A percentile compares a stretch with the other conserved stretches of the same genome.
phyloP scores from a whole-genome alignment of 306 rosid genomes.

The Leucaena leucocephala region DNA sequence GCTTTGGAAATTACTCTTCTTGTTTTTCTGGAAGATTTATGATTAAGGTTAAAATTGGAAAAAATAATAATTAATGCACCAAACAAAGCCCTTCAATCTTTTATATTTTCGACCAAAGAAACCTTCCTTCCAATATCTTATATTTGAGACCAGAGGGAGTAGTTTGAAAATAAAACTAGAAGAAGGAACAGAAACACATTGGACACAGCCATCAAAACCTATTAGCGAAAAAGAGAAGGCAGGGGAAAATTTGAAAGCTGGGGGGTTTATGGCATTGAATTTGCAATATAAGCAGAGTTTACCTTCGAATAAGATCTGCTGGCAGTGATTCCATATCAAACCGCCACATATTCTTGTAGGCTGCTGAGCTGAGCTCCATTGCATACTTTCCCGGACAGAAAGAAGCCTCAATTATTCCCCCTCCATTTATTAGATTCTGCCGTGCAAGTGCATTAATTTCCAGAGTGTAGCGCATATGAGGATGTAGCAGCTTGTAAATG shows the following conservation, averaged over 20 bases:
- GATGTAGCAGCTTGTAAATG: slow-evolving; percentile 82
- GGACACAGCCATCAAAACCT: not conserved
- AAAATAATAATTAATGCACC: not conserved
- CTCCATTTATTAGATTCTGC: slow-evolving; percentile 86
- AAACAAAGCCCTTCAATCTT: not conserved
- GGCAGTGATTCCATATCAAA: slow-evolving; percentile 94
- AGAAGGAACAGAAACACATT: too few relatives aligned
- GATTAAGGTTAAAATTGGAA: not conserved
- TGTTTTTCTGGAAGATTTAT: not conserved
- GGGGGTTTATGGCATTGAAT: not conserved
- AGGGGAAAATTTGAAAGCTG: slow-evolving; percentile 9
- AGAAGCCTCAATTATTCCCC: slow-evolving; percentile 87
- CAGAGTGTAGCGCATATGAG: slow-evolving; percentile 94
- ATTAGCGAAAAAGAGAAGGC: slow-evolving; percentile 1
- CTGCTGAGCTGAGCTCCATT: slow-evolving; percentile 88
- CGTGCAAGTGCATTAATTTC: slow-evolving; percentile 90
- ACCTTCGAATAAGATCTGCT: slow-evolving; percentile 92
- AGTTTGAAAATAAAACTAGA: too few relatives aligned
- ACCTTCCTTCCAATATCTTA: not conserved
- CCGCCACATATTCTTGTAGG: slow-evolving; percentile 79
- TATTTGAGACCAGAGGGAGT: not conserved
- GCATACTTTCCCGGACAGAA: slow-evolving; percentile 90
- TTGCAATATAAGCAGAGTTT: slow-evolving; percentile 5
- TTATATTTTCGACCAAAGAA: not conserved
- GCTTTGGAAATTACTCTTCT: not conserved